Evolutionary conservation across 352 stramenopile species (phyloP).

Genomic region (Pythium periplocum): DNA sequence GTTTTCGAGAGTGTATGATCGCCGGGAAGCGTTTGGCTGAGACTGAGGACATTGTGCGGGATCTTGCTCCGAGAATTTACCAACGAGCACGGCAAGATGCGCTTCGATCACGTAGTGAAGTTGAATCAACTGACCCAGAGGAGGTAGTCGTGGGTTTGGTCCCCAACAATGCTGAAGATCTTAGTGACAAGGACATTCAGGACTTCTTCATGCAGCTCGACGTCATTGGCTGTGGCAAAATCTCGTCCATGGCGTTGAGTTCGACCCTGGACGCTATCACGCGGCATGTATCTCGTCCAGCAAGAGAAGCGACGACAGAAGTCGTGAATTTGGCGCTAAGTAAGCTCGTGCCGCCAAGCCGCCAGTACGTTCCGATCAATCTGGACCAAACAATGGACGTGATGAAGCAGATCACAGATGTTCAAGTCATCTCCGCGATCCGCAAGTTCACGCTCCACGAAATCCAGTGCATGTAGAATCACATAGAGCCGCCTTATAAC

Average conservation of each 20-base stretch:
- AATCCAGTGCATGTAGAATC: constrained; percentile 48
- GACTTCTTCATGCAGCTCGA: constrained; percentile 55
- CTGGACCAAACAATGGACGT: constrained; percentile 30
- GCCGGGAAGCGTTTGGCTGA: constrained; percentile 10
- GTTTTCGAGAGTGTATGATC: constrained; percentile 31
- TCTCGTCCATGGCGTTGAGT: constrained; percentile 31
- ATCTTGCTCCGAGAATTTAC: no score
- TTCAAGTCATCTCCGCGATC: constrained; percentile 32
- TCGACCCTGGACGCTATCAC: constrained; percentile 37
- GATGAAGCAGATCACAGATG: constrained; percentile 30
- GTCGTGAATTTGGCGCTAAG: neutral
- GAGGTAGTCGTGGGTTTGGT: no score
- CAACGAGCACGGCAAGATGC: no score
- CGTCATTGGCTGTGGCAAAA: constrained; percentile 38
- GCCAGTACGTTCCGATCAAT: constrained; percentile 18
- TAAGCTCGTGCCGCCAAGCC: constrained; percentile 20
- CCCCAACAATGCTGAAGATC: neutral
- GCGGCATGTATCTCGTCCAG: constrained; percentile 23
- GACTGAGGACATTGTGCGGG: no score
- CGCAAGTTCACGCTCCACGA: constrained; percentile 45
- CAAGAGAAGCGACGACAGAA: constrained; percentile 1
- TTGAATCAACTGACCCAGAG: no score
- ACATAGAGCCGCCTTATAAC: no score
- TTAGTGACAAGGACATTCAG: constrained; percentile 12
- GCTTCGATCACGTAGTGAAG: no score